phyloP scores from a whole-genome alignment of 768 basidiomycete species.

The Trametes elegans region DNA sequence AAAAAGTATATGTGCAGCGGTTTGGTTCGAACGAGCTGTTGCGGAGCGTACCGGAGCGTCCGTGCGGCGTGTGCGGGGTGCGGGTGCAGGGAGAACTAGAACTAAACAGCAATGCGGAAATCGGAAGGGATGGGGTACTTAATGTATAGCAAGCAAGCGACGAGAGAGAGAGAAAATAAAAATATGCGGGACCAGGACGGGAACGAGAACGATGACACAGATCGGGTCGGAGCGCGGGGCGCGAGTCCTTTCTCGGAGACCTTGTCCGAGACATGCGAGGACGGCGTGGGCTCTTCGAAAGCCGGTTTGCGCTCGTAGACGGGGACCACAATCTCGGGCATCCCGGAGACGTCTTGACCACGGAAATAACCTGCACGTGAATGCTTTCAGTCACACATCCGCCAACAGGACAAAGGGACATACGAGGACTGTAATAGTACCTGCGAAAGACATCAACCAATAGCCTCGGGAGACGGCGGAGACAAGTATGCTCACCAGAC shows the following conservation, averaged over 20 bases:
- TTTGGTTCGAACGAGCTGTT: no score
- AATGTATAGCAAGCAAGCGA: constrained; percentile 5
- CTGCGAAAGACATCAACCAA: background rate
- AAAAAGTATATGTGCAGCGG: background rate
- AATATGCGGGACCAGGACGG: background rate
- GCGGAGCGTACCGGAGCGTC: no score
- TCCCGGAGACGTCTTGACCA: constrained; percentile 12
- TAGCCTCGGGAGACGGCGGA: no score
- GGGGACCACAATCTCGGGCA: constrained; percentile 11
- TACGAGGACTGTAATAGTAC: constrained; percentile 40
- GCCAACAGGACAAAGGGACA: constrained; percentile 4
- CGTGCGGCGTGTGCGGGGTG: no score
- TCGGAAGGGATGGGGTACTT: background rate
- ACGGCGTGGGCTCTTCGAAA: background rate
- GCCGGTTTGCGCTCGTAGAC: constrained; percentile 9
- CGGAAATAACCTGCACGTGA: constrained; percentile 16
- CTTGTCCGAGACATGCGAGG: background rate
- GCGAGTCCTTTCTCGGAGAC: background rate
- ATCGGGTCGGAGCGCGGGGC: background rate
- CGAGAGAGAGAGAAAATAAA: background rate
- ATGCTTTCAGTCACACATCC: background rate
- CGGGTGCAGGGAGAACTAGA: background rate
- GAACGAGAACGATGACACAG: background rate
- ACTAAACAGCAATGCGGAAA: background rate
- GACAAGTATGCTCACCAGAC: constrained; percentile 25